A percentile compares a stretch with the other conserved stretches of the same genome.
Evolutionary conservation across 352 stramenopile species (phyloP).

Genomic region (Globisporangium yorkense): DNA sequence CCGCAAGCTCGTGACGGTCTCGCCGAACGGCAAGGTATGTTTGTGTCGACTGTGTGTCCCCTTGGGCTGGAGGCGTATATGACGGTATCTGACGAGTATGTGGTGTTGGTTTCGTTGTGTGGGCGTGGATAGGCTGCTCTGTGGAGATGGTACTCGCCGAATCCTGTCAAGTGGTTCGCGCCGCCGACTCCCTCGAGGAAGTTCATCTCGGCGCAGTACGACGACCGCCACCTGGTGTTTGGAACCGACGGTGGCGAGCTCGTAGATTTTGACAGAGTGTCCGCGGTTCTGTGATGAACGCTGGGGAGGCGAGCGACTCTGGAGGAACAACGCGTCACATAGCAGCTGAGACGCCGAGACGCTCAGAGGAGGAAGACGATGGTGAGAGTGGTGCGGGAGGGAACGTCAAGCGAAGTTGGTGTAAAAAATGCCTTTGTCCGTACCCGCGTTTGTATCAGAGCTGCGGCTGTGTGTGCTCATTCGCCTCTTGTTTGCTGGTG

Average conservation of each 20-base stretch:
- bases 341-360: background rate
- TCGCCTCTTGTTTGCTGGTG: background rate
- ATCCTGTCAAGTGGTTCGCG: slow-evolving; percentile 72
- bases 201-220: slow-evolving; percentile 70
- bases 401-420: slow-evolving; percentile 2
- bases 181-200: slow-evolving; percentile 36
- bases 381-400: background rate
- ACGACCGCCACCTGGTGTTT: slow-evolving; percentile 69
- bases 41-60: background rate
- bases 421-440: slow-evolving; percentile 3
- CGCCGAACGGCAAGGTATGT: slow-evolving; percentile 59
- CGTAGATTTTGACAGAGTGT: slow-evolving; percentile 73
- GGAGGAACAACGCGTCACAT: background rate
- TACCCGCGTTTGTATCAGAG: background rate
- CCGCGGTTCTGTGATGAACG: slow-evolving; percentile 33
- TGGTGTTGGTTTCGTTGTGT: slow-evolving; percentile 1
- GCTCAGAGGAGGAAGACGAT: background rate
- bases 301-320: background rate
- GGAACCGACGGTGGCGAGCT: slow-evolving; percentile 70
- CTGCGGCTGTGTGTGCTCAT: background rate
- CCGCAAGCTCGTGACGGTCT: slow-evolving; percentile 82
- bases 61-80: background rate
- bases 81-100: background rate
- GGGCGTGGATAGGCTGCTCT: slow-evolving; percentile 46
- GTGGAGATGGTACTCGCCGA: slow-evolving; percentile 82